Evolutionary conservation across 352 stramenopile genomes (phyloP).

Genomic region (Globisporangium rhizosaccharum): DNA sequence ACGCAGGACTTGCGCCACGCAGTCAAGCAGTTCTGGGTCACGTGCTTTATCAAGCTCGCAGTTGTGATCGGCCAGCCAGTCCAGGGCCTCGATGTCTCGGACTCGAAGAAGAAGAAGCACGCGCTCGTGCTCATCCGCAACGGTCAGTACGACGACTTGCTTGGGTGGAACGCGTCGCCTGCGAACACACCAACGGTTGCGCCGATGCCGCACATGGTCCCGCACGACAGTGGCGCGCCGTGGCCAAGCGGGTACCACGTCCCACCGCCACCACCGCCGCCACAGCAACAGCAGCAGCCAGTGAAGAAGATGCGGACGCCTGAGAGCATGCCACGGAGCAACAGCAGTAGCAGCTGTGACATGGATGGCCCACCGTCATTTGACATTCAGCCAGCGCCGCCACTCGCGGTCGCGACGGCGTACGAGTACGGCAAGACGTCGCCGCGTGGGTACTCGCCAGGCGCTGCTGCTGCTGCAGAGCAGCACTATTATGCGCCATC

Average conservation of each 20-base stretch:
- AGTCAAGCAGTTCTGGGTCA: constrained; percentile 83
- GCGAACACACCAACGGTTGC: constrained; percentile 32
- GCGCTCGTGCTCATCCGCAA: constrained; percentile 75
- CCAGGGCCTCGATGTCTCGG: constrained; percentile 64
- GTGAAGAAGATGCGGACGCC: constrained; percentile 54
- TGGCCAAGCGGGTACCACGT: constrained; percentile 16
- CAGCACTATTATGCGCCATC: constrained; percentile 10
- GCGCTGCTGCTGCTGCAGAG: constrained; percentile 1
- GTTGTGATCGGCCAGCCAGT: constrained; percentile 71
- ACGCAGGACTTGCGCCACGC: constrained; percentile 63
- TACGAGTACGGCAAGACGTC: constrained; percentile 21
- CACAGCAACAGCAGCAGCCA: constrained; percentile 22
- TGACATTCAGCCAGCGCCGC: constrained; percentile 13
- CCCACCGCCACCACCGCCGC: background rate
- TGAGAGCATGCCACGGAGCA: constrained; percentile 17
- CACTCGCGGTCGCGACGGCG: constrained; percentile 7
- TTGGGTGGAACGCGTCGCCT: constrained; percentile 51
- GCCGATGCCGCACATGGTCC: constrained; percentile 28
- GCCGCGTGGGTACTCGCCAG: constrained; percentile 12
- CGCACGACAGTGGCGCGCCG: constrained; percentile 7
- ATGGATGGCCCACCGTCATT: constrained; percentile 8
- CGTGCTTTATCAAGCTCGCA: constrained; percentile 81
- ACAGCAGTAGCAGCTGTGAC: constrained; percentile 11
- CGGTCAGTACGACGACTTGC: constrained; percentile 66
- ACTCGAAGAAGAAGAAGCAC: constrained; percentile 80